Evolutionary conservation across 192 early-diverging fungal species (phyloP).

Genomic region (Coemansia javaensis): DNA sequence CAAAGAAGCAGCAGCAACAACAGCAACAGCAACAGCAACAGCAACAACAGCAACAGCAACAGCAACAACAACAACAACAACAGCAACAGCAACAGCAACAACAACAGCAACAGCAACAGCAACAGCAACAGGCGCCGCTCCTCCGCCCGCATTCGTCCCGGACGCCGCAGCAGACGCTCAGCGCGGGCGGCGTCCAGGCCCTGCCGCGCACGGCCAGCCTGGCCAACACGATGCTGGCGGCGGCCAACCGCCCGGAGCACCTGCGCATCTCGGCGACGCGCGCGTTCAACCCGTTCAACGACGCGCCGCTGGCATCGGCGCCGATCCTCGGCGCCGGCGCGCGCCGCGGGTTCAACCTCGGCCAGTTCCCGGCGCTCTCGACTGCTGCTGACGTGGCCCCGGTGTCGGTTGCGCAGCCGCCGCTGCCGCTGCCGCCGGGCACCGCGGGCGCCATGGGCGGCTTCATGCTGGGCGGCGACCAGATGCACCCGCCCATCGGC

Average conservation of each 20-base stretch:
- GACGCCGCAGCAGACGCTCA: constrained; percentile 9
- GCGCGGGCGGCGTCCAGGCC: neutral
- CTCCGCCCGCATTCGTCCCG: neutral
- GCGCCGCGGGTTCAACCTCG: constrained; percentile 19
- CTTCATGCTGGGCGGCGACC: constrained; percentile 29
- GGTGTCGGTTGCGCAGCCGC: constrained; percentile 10
- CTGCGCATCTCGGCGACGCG: constrained; percentile 41
- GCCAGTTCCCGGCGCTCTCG: constrained; percentile 36
- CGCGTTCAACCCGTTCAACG: constrained; percentile 48
- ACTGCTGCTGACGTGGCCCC: constrained; percentile 19
- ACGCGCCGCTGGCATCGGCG: constrained; percentile 40
- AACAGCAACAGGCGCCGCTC: constrained; percentile 4
- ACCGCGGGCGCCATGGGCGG: constrained; percentile 35
- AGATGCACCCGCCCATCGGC: constrained; percentile 1
- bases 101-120: neutral
- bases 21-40: constrained; percentile 3
- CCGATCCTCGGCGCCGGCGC: constrained; percentile 42
- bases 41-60: neutral
- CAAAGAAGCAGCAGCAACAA: neutral
- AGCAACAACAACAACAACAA: constrained; percentile 10
- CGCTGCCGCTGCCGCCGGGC: constrained; percentile 12
- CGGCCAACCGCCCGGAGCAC: constrained; percentile 39
- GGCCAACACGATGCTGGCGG: constrained; percentile 33
- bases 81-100: constrained; percentile 1
- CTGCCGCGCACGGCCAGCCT: constrained; percentile 34